phyloP scores from a whole-genome alignment of 331 rosid genomes.

The Dryas integrifolia region DNA sequence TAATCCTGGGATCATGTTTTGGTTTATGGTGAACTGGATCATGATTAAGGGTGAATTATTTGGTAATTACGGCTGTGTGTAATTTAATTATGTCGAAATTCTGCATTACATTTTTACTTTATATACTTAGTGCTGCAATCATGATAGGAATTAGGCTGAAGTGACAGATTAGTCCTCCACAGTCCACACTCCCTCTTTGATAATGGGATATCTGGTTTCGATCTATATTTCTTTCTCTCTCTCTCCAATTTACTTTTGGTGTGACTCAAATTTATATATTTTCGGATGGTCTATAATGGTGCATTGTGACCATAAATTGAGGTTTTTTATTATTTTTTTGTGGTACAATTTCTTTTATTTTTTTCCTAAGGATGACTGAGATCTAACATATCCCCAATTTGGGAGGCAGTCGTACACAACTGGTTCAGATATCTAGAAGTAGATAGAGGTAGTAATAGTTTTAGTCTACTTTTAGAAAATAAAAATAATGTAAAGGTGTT shows the following conservation, averaged over 20 bases:
- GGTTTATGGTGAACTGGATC: not conserved
- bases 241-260: not conserved
- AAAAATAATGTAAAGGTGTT: not conserved
- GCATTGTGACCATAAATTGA: not conserved
- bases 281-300: not conserved
- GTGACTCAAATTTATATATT: not conserved
- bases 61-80: not conserved
- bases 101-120: conserved; percentile 6
- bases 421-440: not conserved
- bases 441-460: not conserved
- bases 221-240: not conserved
- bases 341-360: conserved; percentile 5
- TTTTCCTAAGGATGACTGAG: not conserved
- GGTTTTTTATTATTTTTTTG: not conserved
- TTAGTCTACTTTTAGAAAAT: not conserved
- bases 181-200: conserved; percentile 1
- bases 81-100: conserved; percentile 5
- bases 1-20: not conserved
- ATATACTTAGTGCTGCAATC: conserved; percentile 6
- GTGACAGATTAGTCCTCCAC: conserved; percentile 5
- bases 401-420: not conserved
- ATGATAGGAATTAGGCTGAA: conserved; percentile 7
- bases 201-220: not conserved
- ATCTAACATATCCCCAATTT: not conserved
- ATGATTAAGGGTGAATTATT: conserved; percentile 2